Conservation (phyloP, 495 filamentous ascomycete species). For the Penicillium taxi region DNA sequence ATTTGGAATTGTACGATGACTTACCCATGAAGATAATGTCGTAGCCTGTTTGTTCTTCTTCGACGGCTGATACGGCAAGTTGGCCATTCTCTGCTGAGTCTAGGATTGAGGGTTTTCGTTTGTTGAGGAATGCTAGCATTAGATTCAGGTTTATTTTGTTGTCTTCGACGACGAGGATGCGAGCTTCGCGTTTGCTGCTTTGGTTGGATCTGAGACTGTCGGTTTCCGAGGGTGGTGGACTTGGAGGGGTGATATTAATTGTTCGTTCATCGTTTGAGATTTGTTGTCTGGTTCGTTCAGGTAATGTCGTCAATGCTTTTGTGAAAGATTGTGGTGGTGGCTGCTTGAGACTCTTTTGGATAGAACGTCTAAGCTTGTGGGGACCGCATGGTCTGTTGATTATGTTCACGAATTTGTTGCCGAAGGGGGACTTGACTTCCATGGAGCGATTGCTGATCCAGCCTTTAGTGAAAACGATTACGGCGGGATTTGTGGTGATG, state of each 20-base stretch:
- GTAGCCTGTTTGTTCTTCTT: constrained; percentile 27
- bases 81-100: constrained; percentile 44
- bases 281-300: not conserved
- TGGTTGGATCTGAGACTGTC: not conserved
- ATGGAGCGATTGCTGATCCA: constrained; percentile 16
- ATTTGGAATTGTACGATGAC: not conserved
- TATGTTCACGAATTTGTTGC: constrained; percentile 24
- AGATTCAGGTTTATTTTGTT: constrained; percentile 65
- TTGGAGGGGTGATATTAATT: not conserved
- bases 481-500: constrained; percentile 5
- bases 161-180: constrained; percentile 60
- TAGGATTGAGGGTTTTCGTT: constrained; percentile 27
- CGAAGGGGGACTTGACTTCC: constrained; percentile 13
- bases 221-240: no score
- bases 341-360: constrained; percentile 27
- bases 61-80: constrained; percentile 40
- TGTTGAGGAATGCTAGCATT: constrained; percentile 50
- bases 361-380: constrained; percentile 50
- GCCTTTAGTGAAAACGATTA: constrained; percentile 27
- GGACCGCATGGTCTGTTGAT: constrained; percentile 50
- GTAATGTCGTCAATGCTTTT: not conserved
- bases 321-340: not conserved
- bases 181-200: constrained; percentile 1
- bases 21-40: constrained; percentile 48
- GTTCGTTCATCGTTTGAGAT: not conserved